Base-by-base conservation (phyloP, 257 asterid genomes). In the Plantago elongata region DNA sequence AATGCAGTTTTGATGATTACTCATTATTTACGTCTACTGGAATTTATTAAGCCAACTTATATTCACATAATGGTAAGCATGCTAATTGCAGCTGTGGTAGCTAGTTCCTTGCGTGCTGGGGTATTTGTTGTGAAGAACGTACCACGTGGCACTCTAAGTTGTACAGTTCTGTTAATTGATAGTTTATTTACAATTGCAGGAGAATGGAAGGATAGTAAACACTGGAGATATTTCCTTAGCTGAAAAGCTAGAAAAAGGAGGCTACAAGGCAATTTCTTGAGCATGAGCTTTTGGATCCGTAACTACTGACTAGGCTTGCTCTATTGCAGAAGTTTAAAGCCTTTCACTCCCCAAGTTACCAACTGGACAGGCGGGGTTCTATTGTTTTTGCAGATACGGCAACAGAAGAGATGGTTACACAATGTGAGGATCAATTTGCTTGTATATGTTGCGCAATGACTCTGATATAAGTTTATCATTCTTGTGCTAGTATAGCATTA, bases 1-100 rank as follows among this genome's bases (percentile, higher is more conserved):
- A 93, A 93, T 68, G 78, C 99, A 3, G 82, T 93, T 63, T 64
- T 93, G 85, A 82, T 93, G 95, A 93, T 93, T 81, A 93, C 99
- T 44, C 97, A 93, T 76, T 93, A 89, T 75, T 65, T 78, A 52
- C 88, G 96, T 60, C 87, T 93, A 67, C 70, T 93, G 77, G 97
- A 93, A 64, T 87, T 87, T 78, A 89, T 89, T 64, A 79, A 78
- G 73, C 99, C 99, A 22, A 76, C 75, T 45, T 89, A 76, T 61
- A 79, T 89, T 64, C 99, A 93, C 70, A 65, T 93, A 56, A 93
- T 93, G 99, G 99, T 93, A 83, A 80, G 88, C 75, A 59, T 60
- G 27, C 56, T 57, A 67, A 14, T 60, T 51, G 45, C 43, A 17
- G 61, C 48, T 12, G 12, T n/a, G 9, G 52, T 13, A 17, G 11